Conservation (phyloP, 352 stramenopile genomes). For the Pythium monospermum region DNA sequence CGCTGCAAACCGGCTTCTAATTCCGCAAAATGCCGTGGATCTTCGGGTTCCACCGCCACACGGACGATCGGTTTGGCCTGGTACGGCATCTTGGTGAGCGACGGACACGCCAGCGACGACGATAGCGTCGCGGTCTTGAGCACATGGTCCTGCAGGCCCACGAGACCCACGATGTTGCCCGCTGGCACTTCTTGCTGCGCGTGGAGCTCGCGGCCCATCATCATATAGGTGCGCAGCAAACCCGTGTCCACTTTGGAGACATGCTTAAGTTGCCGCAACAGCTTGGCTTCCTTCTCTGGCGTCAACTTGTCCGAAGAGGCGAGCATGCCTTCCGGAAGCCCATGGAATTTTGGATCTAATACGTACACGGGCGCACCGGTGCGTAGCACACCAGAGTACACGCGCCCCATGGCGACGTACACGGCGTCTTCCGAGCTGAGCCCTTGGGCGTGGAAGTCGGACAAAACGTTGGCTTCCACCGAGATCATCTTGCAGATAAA, state of each 20-base stretch:
- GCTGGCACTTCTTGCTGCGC: constrained; percentile 71
- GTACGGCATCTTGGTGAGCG: constrained; percentile 85
- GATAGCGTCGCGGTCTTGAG: constrained; percentile 90
- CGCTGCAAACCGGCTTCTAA: constrained; percentile 85
- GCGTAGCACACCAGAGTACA: constrained; percentile 86
- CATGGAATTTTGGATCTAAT: constrained; percentile 88
- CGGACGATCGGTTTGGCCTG: constrained; percentile 91
- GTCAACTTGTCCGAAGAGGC: constrained; percentile 2
- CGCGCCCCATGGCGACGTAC: constrained; percentile 89
- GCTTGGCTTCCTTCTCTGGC: constrained; percentile 28
- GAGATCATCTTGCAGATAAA: constrained; percentile 93
- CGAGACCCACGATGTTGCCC: constrained; percentile 88
- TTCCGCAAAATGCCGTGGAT: constrained; percentile 80
- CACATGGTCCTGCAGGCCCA: constrained; percentile 83
- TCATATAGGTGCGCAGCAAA: constrained; percentile 84
- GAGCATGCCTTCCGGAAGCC: too few species aligned
- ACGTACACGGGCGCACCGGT: constrained; percentile 65
- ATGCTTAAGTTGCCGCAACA: constrained; percentile 42
- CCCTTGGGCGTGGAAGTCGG: constrained; percentile 54
- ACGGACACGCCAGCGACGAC: constrained; percentile 71
- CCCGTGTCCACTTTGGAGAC: constrained; percentile 44
- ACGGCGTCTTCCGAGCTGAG: constrained; percentile 53
- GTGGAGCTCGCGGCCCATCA: constrained; percentile 90
- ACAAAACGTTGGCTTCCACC: constrained; percentile 81
- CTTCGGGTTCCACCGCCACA: constrained; percentile 86